These are phyloP conservation scores for Plantago major DNA, from an alignment of 257 asterid species.

Conservation along the genomic window DNA sequence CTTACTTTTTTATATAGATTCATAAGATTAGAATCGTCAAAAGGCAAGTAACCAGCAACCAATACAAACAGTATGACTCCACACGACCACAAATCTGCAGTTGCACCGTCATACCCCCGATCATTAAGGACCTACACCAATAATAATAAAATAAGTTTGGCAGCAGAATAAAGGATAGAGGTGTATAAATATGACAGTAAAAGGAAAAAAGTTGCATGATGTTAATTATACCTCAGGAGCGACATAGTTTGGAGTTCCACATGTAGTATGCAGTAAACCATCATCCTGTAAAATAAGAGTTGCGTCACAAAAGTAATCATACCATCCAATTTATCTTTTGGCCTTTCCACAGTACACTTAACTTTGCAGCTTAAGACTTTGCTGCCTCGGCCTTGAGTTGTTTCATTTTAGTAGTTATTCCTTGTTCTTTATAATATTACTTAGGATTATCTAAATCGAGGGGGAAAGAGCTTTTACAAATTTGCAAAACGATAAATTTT, in stretches of 20 bases:
- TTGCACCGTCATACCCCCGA: slow-evolving; percentile 82
- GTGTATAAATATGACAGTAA: neutral
- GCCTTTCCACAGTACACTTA: no score
- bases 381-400: no score
- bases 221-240: slow-evolving; percentile 80
- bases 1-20: slow-evolving; percentile 81
- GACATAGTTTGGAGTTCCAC: slow-evolving; percentile 97
- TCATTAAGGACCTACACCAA: slow-evolving; percentile 65
- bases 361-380: no score
- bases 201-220: neutral
- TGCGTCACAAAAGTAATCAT: slow-evolving; percentile 5
- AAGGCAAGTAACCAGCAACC: slow-evolving; percentile 97
- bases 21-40: slow-evolving; percentile 78
- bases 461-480: neutral
- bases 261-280: slow-evolving; percentile 89
- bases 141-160: slow-evolving; percentile 9
- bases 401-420: no score
- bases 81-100: slow-evolving; percentile 94
- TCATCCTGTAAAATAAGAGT: slow-evolving; percentile 61
- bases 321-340: neutral
- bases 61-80: slow-evolving; percentile 92
- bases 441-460: neutral
- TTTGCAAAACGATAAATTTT: neutral
- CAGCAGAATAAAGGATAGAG: neutral
- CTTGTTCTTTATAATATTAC: neutral